Evolutionary conservation across 73 alveolate genomes (phyloP).

Genomic region (Paramecium octaurelia): DNA sequence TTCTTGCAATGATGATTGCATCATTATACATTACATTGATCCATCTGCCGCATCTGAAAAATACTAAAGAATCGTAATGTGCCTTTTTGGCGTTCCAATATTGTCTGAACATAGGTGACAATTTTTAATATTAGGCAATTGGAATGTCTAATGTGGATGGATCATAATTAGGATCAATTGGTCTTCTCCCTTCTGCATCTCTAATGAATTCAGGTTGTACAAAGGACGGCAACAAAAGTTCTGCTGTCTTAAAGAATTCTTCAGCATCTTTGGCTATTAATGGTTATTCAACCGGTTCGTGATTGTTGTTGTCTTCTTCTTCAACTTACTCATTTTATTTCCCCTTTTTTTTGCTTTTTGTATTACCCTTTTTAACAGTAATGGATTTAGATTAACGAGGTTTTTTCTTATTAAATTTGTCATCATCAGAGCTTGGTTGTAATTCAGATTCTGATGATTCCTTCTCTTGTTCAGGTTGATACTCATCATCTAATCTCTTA

Average conservation of each 20-base stretch:
- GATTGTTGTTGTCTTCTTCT: background rate
- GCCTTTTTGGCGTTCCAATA: conserved; percentile 78
- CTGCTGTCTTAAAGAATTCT: background rate
- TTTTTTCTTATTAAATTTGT: background rate
- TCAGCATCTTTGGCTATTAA: background rate
- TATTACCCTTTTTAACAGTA: background rate
- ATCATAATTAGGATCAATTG: conserved; percentile 76
- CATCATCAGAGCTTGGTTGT: background rate
- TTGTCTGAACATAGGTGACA: conserved; percentile 78
- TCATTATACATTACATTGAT: conserved; percentile 79
- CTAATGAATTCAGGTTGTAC: conserved; percentile 62
- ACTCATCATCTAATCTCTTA: background rate
- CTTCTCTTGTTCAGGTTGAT: background rate
- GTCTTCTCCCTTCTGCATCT: conserved; percentile 68
- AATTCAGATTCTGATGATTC: background rate
- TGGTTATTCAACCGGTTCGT: background rate
- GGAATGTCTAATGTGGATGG: conserved; percentile 81
- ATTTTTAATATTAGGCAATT: conserved; percentile 55
- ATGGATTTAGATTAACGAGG: background rate
- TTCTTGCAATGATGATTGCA: conserved; percentile 72
- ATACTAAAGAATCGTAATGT: conserved; percentile 77
- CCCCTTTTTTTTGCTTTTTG: background rate
- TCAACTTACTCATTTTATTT: background rate
- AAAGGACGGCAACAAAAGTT: conserved; percentile 66
- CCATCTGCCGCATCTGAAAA: conserved; percentile 84